These are phyloP conservation scores for Sporisorium reilianum DNA, from an alignment of 1,284 basidiomycete genomes.

Conservation along the genomic window DNA sequence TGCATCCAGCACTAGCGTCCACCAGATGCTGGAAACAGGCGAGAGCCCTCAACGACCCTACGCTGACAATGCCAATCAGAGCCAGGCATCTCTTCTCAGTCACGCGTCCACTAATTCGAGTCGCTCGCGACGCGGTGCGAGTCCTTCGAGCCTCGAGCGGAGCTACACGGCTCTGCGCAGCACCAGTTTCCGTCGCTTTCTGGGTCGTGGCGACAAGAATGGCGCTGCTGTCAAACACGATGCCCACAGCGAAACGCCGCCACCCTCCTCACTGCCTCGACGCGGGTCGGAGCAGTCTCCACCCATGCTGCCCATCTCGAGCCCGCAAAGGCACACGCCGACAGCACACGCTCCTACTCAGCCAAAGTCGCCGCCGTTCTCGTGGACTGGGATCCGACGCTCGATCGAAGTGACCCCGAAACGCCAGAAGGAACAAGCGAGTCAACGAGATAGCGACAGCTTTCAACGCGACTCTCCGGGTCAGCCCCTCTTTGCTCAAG, in stretches of 20 bases:
- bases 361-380: constrained; percentile 24
- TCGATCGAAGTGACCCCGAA: constrained; percentile 34
- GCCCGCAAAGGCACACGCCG: neutral
- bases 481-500: neutral
- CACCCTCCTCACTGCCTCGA: constrained; percentile 13
- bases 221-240: neutral
- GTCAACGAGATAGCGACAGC: constrained; percentile 9
- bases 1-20: constrained; percentile 25
- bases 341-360: neutral
- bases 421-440: constrained; percentile 3
- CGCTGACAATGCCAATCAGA: constrained; percentile 14
- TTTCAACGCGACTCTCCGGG: neutral
- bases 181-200: constrained; percentile 36
- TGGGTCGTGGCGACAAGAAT: constrained; percentile 19
- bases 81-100: constrained; percentile 37
- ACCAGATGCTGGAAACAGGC: constrained; percentile 6
- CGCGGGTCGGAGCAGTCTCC: constrained; percentile 9
- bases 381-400: constrained; percentile 18
- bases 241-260: neutral
- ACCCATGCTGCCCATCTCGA: constrained; percentile 8
- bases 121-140: constrained; percentile 19
- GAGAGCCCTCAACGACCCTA: constrained; percentile 9
- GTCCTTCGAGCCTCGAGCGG: constrained; percentile 23
- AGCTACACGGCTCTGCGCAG: constrained; percentile 34
- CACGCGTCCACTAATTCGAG: constrained; percentile 28